Base-by-base conservation (phyloP, 768 basidiomycete species). In the Polyporus arcularius region DNA sequence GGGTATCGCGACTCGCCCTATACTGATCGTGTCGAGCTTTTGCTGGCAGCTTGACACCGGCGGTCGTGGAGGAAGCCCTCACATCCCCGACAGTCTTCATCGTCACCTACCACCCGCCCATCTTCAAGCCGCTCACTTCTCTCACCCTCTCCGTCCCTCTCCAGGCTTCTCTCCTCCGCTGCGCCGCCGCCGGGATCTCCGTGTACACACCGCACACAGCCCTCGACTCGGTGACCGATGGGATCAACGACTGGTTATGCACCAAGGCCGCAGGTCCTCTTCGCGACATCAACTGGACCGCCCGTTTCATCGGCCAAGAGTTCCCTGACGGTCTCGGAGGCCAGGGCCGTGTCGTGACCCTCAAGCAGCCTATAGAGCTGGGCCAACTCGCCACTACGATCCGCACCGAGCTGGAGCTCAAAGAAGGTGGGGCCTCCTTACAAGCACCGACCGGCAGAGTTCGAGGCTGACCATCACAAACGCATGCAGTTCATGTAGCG, bases 171-270 rank as follows among this genome's bases (percentile, higher is more conserved):
- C 80, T 98, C 26, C 82, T 98, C 5, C 82, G 78, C 57, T 92
- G 95, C 62, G 87, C 88, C 0, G 88, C 92, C 1, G 80, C 85
- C 12, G 95, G 95, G 0, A 88, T 98, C 57, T 90, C 89, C 1
- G 82, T 98, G 4, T 96, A 91, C 76, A 83, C 82, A 42, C 94
- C 96, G 2, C 96, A 98, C 75, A 93, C 91, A 0, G 85, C 93
- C 0, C 81, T 97, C 16, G 96, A 98, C 75, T 81, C 81, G n/a
- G 86, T 91, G 1, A 81, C 83, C 66, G 90, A 84, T 5, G 96
- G 96, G 0, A 84, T 96, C 55, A 97, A 96, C 69, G 94, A 96
- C 74, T 97, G 92, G 91, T 82, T 95, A 15, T 90, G 85, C 50
- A 55, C 1, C 70, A 77, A 10, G 74, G 73, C 71, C 38, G 66